Evolutionary conservation across 192 early-diverging fungal genomes (phyloP), one percentile per base, ranked within the genome.

Genomic region (Haplosporangium gracile): DNA sequence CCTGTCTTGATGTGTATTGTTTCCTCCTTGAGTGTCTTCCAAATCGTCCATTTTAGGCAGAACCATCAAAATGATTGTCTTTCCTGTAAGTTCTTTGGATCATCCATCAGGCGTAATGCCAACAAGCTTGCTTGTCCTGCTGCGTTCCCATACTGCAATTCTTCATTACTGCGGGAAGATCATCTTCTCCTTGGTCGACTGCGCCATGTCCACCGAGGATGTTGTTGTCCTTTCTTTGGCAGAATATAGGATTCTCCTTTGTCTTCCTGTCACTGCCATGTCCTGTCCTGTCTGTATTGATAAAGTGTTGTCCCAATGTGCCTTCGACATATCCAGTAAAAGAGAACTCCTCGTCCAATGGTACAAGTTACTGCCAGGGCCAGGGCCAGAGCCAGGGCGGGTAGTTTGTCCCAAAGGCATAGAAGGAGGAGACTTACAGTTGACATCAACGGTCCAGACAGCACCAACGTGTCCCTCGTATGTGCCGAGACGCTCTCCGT

Each of bases 401-500:
- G 20, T 10, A 1, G 43, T 13, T 68, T 57, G 55, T 26, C 55
- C 55, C 13, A 57, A 10, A 26, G n/a, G n/a, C 1, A 26, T n/a
- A 26, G n/a, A 18, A 51, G 15, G 15, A 26, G n/a, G 11, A 32
- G 9, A 85, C 73, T 77, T 90, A 94, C 96, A 93, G 89, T 97
- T 97, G 81, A 97, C 93, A 91, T 97, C 98, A 32, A 98, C 93
- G 36, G 96, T 94, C 99, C 99, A 99, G 76, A 98, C 92, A 74
- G 97, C 91, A 83, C 99, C 99, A 86, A 93, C 88, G 88, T 99
- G 99, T 38, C 99, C 99, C 63, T 95, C 90, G 83, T 96, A 97
- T 51, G 95, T 96, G 55, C 99, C 99, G 43, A 99, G 91, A 63
- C 97, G 94, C 91, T 99, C 99, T 78, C 99, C 99, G 88, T 98